These are phyloP conservation scores for Erysimum cheiri DNA, from an alignment of 441 rosid genomes.

Conservation along the genomic window DNA sequence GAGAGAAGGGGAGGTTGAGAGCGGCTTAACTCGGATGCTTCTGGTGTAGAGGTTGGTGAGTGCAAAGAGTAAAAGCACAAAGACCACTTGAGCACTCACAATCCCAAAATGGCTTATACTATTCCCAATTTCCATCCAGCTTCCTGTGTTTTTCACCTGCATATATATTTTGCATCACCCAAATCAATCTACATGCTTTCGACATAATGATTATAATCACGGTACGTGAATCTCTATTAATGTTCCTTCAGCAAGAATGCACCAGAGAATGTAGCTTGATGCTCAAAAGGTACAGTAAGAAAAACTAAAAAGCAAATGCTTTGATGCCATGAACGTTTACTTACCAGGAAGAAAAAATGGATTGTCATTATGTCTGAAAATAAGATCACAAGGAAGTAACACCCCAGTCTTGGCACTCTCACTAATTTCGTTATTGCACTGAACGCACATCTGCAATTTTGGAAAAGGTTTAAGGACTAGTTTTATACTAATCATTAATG, in stretches of 20 bases:
- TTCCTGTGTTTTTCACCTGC: slow-evolving; percentile 92
- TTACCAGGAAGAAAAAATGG: slow-evolving; percentile 97
- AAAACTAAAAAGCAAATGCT: not conserved
- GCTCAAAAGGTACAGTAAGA: not conserved
- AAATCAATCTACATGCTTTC: not conserved
- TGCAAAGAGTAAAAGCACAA: slow-evolving; percentile 85
- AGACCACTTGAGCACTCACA: slow-evolving; percentile 95
- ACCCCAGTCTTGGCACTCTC: slow-evolving; percentile 80
- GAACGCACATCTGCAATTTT: slow-evolving; percentile 77
- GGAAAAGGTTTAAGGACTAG: not conserved
- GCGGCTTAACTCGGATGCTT: slow-evolving; percentile 60
- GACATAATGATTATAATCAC: not conserved
- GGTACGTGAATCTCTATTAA: not conserved
- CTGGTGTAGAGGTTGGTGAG: slow-evolving; percentile 84
- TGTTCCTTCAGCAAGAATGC: not conserved
- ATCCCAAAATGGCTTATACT: slow-evolving; percentile 98
- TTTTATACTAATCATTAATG: not conserved
- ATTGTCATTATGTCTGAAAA: slow-evolving; percentile 95
- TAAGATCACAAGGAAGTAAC: slow-evolving; percentile 91
- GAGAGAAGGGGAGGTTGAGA: slow-evolving; percentile 45
- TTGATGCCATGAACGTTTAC: slow-evolving; percentile 15
- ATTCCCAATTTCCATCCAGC: slow-evolving; percentile 99
- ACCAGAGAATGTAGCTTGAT: not conserved
- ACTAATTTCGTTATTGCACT: slow-evolving; percentile 89
- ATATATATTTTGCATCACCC: slow-evolving; percentile 4